Percentiles rank a stretch among this genome's conserved stretches.
Evolutionary conservation across 192 early-diverging fungal species (phyloP).

Genomic region (Mortierella hygrophila): DNA sequence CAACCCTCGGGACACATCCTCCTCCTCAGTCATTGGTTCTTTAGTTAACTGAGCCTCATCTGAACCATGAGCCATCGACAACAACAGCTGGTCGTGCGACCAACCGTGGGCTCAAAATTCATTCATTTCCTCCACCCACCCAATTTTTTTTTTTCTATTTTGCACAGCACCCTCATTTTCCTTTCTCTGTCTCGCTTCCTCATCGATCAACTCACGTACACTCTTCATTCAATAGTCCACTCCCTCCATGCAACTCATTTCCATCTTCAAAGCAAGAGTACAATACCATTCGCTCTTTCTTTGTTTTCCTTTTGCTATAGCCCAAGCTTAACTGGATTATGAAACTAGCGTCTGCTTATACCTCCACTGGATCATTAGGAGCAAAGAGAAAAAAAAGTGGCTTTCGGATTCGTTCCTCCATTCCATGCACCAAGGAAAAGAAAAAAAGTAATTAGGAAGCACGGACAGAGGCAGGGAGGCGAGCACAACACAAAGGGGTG

Average conservation of each 20-base stretch:
- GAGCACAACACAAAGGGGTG: background rate
- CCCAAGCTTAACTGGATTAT: background rate
- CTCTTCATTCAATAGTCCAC: background rate
- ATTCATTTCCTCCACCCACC: background rate
- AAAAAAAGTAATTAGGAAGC: background rate
- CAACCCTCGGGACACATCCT: no score
- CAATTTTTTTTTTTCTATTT: background rate
- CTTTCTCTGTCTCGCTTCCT: background rate
- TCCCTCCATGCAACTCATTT: background rate
- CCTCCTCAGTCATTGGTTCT: background rate
- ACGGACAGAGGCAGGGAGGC: background rate
- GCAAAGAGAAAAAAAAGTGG: background rate
- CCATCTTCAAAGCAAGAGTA: background rate
- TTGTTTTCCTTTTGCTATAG: background rate
- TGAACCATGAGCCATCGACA: background rate
- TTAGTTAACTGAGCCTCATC: background rate
- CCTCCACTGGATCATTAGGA: background rate
- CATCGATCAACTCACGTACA: background rate
- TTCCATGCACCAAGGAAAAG: constrained; percentile 1
- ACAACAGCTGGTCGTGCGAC: background rate
- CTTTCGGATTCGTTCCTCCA: background rate
- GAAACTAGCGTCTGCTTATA: background rate
- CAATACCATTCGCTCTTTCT: background rate
- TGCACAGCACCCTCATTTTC: background rate
- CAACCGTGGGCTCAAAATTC: background rate